phyloP scores from a whole-genome alignment of 1,139 yeast species.

The Zygosaccharomyces sapae region DNA sequence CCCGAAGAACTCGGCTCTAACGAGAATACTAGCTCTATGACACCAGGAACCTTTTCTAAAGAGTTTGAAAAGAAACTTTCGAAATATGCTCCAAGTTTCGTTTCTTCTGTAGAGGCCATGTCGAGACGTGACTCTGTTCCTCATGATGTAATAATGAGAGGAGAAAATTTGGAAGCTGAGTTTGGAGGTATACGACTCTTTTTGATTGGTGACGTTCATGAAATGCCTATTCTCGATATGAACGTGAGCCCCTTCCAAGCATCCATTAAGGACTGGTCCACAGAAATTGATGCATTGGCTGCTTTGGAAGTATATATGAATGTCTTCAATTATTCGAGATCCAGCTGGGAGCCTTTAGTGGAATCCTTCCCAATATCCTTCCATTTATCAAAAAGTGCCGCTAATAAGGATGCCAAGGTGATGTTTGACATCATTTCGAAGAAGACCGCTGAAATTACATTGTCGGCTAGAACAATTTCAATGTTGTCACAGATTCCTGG shows the following conservation, averaged over 20 bases:
- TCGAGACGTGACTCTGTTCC: slow-evolving; percentile 19
- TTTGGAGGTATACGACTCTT: slow-evolving; percentile 84
- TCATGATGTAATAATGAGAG: slow-evolving; percentile 49
- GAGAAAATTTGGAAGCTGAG: slow-evolving; percentile 67
- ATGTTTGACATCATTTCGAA: slow-evolving; percentile 68
- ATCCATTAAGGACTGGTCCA: slow-evolving; percentile 82
- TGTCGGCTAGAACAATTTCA: slow-evolving; percentile 79
- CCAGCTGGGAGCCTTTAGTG: slow-evolving; percentile 93
- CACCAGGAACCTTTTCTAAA: slow-evolving; percentile 50
- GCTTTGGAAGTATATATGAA: slow-evolving; percentile 68
- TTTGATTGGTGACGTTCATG: slow-evolving; percentile 89
- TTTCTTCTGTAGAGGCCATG: slow-evolving; percentile 41
- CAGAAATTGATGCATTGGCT: slow-evolving; percentile 70
- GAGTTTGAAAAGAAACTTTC: slow-evolving; percentile 57
- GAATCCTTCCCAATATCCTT: slow-evolving; percentile 85
- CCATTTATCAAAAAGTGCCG: slow-evolving; percentile 51
- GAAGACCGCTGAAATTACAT: slow-evolving; percentile 70
- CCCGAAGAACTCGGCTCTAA: slow-evolving; percentile 28
- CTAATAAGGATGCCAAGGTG: slow-evolving; percentile 41
- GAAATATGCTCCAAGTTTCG: slow-evolving; percentile 63
- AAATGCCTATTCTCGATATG: slow-evolving; percentile 84
- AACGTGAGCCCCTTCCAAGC: slow-evolving; percentile 69
- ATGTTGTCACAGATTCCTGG: slow-evolving; percentile 64
- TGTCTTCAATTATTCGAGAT: slow-evolving; percentile 83
- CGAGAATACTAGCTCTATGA: slow-evolving; percentile 21